Conservation (phyloP, 495 filamentous ascomycete species). For the Platismatia glauca region DNA sequence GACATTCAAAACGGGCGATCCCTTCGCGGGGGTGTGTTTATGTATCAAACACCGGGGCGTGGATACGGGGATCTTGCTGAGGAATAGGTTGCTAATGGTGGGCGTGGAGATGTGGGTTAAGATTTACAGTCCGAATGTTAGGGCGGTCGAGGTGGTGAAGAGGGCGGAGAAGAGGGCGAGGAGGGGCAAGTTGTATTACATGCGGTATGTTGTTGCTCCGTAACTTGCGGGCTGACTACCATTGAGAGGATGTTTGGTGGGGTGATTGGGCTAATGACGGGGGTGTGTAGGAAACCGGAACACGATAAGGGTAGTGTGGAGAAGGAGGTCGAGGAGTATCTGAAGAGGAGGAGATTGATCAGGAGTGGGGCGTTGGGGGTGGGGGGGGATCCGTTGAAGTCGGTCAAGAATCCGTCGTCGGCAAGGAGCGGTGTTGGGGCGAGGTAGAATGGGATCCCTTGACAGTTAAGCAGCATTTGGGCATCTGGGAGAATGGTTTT, state of each 20-base stretch:
- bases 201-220: conserved; percentile 57
- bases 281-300: conserved; percentile 43
- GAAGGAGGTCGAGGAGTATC: conserved; percentile 60
- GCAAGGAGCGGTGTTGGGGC: conserved; percentile 13
- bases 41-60: conserved; percentile 75
- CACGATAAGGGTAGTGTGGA: conserved; percentile 65
- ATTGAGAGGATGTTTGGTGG: too few relatives aligned
- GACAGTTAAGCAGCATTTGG: not conserved
- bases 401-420: conserved; percentile 14
- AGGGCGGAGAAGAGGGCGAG: conserved; percentile 71
- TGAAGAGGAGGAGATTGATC: conserved; percentile 40
- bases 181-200: conserved; percentile 81
- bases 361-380: conserved; percentile 21
- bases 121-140: conserved; percentile 78
- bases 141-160: conserved; percentile 90
- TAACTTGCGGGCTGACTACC: too few relatives aligned
- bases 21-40: conserved; percentile 80
- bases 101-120: conserved; percentile 99
- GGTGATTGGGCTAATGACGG: conserved; percentile 22
- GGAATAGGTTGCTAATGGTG: conserved; percentile 70
- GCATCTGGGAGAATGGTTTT: not conserved
- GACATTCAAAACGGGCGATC: conserved; percentile 71
- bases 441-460: not conserved
- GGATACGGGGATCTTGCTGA: conserved; percentile 75
- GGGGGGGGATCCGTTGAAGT: conserved; percentile 13